A percentile compares a stretch with the other conserved stretches of the same genome.
These are phyloP conservation scores for Mycena vulgaris DNA, from an alignment of 768 basidiomycete species.

Conservation along the genomic window DNA sequence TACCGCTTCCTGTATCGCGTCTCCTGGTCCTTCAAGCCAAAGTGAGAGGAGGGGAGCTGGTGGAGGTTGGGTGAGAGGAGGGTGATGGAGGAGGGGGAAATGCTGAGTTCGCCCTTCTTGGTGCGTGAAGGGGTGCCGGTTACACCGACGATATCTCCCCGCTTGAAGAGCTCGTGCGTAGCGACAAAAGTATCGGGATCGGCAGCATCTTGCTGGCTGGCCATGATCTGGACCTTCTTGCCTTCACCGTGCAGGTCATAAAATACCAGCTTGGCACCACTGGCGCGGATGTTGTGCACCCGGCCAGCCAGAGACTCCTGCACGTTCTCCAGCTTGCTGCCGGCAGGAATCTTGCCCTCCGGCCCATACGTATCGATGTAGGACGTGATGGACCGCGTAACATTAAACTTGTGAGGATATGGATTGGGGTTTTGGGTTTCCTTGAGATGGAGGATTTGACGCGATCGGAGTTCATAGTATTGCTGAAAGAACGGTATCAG, in stretches of 20 bases:
- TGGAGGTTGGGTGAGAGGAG: conserved; percentile 97
- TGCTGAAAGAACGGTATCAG: conserved; percentile 68
- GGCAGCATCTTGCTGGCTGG: conserved; percentile 84
- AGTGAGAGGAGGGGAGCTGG: conserved; percentile 93
- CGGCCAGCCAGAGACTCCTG: conserved; percentile 87
- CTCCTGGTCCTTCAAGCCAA: conserved; percentile 97
- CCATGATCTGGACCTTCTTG: conserved; percentile 95
- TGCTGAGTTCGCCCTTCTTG: conserved; percentile 95
- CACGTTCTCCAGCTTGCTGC: conserved; percentile 72
- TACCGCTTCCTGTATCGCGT: conserved; percentile 98
- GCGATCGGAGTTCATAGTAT: conserved; percentile 96
- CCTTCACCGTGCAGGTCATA: conserved; percentile 97
- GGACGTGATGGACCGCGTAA: conserved; percentile 78
- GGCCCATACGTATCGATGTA: conserved; percentile 83
- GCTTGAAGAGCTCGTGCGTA: conserved; percentile 89
- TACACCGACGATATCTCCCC: conserved; percentile 97
- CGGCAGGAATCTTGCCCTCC: conserved; percentile 79
- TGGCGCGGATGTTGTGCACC: conserved; percentile 90
- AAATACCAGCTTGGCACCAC: conserved; percentile 89
- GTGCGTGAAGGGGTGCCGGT: conserved; percentile 91
- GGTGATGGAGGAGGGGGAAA: conserved; percentile 83
- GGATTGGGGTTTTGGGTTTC: conserved; percentile 91
- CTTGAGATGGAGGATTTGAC: conserved; percentile 89
- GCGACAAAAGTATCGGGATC: conserved; percentile 76
- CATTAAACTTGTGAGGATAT: conserved; percentile 99